These are phyloP conservation scores for Ilyonectria sp. DNA, from an alignment of 2,329 filamentous ascomycete genomes.

Conservation along the genomic window DNA sequence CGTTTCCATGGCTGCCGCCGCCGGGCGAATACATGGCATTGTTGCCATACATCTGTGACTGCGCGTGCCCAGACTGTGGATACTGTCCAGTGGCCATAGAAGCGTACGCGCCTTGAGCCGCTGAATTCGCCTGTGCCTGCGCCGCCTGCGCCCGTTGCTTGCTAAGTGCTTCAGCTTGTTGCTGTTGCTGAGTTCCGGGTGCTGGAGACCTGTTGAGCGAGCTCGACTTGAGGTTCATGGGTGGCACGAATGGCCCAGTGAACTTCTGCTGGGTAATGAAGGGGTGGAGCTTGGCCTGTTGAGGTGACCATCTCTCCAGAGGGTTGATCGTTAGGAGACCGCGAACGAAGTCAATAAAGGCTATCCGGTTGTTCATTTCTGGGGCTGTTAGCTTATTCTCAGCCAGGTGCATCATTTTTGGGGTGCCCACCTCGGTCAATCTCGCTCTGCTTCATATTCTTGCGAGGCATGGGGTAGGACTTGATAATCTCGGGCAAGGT, in stretches of 20 bases:
- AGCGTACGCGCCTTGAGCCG: slow-evolving; percentile 76
- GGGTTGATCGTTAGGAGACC: slow-evolving; percentile 95
- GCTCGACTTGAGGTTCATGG: slow-evolving; percentile 94
- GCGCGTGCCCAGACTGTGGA: slow-evolving; percentile 61
- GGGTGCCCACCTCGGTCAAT: slow-evolving; percentile 88
- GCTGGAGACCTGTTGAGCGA: slow-evolving; percentile 89
- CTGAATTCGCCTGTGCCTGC: slow-evolving; percentile 78
- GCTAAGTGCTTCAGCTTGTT: slow-evolving; percentile 93
- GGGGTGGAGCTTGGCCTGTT: slow-evolving; percentile 96
- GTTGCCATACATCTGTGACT: slow-evolving; percentile 83
- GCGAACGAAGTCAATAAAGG: slow-evolving; percentile 98
- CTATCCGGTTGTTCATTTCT: slow-evolving; percentile 99
- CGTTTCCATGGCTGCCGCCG: slow-evolving; percentile 60
- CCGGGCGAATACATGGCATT: slow-evolving; percentile 84
- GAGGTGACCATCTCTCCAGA: slow-evolving; percentile 95
- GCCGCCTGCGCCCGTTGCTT: slow-evolving; percentile 88
- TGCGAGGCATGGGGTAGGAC: slow-evolving; percentile 97
- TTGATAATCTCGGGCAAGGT: slow-evolving; percentile 97
- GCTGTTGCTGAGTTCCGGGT: slow-evolving; percentile 94
- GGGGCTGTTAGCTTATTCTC: slow-evolving; percentile 42
- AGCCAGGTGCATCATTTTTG: background rate
- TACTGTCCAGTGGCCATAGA: slow-evolving; percentile 65
- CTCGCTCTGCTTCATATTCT: slow-evolving; percentile 99
- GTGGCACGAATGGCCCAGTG: slow-evolving; percentile 94
- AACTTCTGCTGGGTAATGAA: slow-evolving; percentile 99